These are phyloP conservation scores for Metschnikowia aberdeeniae DNA, from an alignment of 805 yeast species.

Conservation along the genomic window DNA sequence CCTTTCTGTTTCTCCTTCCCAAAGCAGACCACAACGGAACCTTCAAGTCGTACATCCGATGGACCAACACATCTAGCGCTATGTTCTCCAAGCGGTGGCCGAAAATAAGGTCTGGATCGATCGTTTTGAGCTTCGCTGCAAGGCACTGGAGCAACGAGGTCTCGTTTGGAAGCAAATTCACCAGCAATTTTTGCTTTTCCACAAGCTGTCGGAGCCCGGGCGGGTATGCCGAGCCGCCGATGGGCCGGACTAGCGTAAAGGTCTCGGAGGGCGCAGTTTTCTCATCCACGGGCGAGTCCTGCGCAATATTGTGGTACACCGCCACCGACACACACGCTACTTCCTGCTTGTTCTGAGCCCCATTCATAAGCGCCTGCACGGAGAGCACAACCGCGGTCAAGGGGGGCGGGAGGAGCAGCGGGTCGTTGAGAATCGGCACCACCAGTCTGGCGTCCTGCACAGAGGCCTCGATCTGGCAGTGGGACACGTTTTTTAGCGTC, in stretches of 20 bases:
- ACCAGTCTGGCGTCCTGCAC: slow-evolving; percentile 48
- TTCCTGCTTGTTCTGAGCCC: slow-evolving; percentile 76
- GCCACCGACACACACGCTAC: slow-evolving; percentile 79
- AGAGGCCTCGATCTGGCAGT: slow-evolving; percentile 74
- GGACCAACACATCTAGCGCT: slow-evolving; percentile 74
- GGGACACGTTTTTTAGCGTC: slow-evolving; percentile 60
- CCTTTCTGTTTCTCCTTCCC: slow-evolving; percentile 75
- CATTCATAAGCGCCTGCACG: slow-evolving; percentile 75
- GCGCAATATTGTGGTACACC: slow-evolving; percentile 62
- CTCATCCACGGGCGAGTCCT: slow-evolving; percentile 70
- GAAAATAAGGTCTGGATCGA: slow-evolving; percentile 88
- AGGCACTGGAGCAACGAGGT: slow-evolving; percentile 69
- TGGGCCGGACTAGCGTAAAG: slow-evolving; percentile 77
- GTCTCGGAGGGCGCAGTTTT: slow-evolving; percentile 55
- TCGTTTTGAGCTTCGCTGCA: slow-evolving; percentile 59
- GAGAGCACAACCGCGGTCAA: slow-evolving; percentile 71
- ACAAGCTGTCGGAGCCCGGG: slow-evolving; percentile 67
- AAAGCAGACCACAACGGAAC: slow-evolving; percentile 75
- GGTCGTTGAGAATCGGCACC: slow-evolving; percentile 42
- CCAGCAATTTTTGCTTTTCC: slow-evolving; percentile 45
- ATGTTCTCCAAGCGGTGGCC: slow-evolving; percentile 85
- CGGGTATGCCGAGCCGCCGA: slow-evolving; percentile 62
- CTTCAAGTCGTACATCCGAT: slow-evolving; percentile 70
- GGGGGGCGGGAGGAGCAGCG: slow-evolving; percentile 51
- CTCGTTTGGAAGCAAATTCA: slow-evolving; percentile 68